A percentile compares a stretch with the other conserved stretches of the same genome.
Conservation (phyloP, 345 rosid species). For the Camelina sativa region DNA sequence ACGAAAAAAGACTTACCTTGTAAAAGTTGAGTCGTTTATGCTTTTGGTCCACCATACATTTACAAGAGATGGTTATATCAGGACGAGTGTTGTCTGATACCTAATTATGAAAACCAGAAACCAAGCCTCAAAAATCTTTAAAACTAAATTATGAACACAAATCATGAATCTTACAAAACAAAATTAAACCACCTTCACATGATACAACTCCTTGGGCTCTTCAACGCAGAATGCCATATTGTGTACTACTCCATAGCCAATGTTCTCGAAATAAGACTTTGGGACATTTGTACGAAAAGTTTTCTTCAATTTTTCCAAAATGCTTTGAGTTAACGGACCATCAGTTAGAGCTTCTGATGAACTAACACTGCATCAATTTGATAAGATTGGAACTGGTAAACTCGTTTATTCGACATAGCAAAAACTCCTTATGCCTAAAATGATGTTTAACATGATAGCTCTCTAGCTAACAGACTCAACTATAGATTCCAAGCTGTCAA, state of each 20-base stretch:
- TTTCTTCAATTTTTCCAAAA: slow-evolving; percentile 43
- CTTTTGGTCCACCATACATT: slow-evolving; percentile 50
- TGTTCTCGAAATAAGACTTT: slow-evolving; percentile 46
- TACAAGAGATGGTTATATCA: slow-evolving; percentile 60
- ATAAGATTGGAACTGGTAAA: not conserved
- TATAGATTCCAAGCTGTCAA: not conserved
- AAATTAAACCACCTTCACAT: slow-evolving; percentile 49
- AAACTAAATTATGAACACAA: not conserved
- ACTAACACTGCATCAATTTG: slow-evolving; percentile 18
- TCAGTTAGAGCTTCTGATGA: slow-evolving; percentile 37
- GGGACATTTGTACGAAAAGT: slow-evolving; percentile 50
- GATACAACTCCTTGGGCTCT: slow-evolving; percentile 56
- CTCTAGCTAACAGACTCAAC: slow-evolving; percentile 2
- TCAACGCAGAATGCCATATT: slow-evolving; percentile 49
- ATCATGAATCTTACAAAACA: not conserved
- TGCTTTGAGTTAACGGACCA: slow-evolving; percentile 40
- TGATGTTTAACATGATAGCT: not conserved
- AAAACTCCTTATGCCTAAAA: not conserved
- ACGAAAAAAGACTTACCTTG: slow-evolving; percentile 45
- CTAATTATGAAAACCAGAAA: slow-evolving; percentile 19
- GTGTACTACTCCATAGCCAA: slow-evolving; percentile 48
- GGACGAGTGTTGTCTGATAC: slow-evolving; percentile 47
- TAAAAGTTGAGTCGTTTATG: slow-evolving; percentile 52
- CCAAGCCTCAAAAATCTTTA: not conserved
- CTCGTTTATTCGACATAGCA: not conserved